A percentile compares a stretch with the other conserved stretches of the same genome.
phyloP scores from a whole-genome alignment of 352 stramenopile genomes.

The Globisporangium middletonii region DNA sequence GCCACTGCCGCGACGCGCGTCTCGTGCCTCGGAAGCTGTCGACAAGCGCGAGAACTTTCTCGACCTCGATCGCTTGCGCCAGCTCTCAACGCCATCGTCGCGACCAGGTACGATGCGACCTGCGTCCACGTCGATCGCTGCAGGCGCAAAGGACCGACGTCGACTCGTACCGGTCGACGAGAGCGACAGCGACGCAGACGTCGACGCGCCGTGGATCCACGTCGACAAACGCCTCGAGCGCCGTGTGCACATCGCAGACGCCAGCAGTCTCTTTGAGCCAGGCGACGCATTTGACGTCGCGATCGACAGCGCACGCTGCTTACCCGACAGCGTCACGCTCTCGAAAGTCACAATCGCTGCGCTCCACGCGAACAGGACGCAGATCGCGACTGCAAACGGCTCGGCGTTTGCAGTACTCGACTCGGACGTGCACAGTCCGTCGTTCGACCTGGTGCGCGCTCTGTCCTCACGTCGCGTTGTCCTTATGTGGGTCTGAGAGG shows the following conservation, averaged over 20 bases:
- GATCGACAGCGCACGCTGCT: constrained; percentile 61
- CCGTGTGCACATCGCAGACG: constrained; percentile 14
- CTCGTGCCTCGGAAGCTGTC: constrained; percentile 7
- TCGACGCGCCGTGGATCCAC: constrained; percentile 21
- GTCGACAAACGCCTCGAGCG: constrained; percentile 34
- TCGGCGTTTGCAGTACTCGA: constrained; percentile 16
- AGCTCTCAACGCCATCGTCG: constrained; percentile 23
- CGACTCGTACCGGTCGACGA: constrained; percentile 22
- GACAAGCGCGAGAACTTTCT: constrained; percentile 16
- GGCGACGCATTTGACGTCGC: constrained; percentile 80
- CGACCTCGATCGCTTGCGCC: constrained; percentile 26
- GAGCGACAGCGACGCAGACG: constrained; percentile 5
- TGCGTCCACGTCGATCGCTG: constrained; percentile 14
- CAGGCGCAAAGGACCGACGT: constrained; percentile 14
- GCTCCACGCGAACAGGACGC: constrained; percentile 42
- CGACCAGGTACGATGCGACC: constrained; percentile 23
- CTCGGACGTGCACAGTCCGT: constrained; percentile 31
- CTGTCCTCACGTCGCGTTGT: too few species aligned
- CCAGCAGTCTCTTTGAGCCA: constrained; percentile 30
- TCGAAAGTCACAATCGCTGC: constrained; percentile 69
- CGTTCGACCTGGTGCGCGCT: constrained; percentile 43
- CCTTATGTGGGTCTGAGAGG: too few species aligned
- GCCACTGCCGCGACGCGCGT: neutral
- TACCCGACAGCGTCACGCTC: constrained; percentile 66
- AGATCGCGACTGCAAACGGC: constrained; percentile 23